Conservation (phyloP, 257 asterid species). For the Lithospermum erythrorhizon region DNA sequence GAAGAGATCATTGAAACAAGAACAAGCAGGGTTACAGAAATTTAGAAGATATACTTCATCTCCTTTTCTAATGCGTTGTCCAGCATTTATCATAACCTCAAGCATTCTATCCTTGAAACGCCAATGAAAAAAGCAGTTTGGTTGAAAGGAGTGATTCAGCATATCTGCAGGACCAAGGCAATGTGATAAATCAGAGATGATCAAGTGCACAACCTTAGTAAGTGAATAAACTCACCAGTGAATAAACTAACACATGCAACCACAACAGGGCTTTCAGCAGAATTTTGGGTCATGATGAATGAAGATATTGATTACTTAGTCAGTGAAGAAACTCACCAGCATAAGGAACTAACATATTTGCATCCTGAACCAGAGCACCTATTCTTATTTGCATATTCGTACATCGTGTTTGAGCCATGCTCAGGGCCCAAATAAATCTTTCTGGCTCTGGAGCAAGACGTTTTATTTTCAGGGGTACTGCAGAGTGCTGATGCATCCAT, state of each 20-base stretch:
- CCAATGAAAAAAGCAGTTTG: conserved; percentile 96
- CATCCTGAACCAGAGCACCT: conserved; percentile 80
- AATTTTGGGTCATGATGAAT: neutral
- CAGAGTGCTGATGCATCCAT: conserved; percentile 57
- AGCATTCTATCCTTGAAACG: conserved; percentile 99
- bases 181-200: neutral
- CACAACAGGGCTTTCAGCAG: too few species aligned
- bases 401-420: conserved; percentile 85
- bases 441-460: conserved; percentile 90
- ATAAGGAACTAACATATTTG: conserved; percentile 88
- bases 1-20: conserved; percentile 1
- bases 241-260: too few species aligned
- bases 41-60: conserved; percentile 48
- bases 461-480: conserved; percentile 77
- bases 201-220: too few species aligned
- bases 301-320: neutral
- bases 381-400: conserved; percentile 61
- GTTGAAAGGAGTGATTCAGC: conserved; percentile 92
- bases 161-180: conserved; percentile 48
- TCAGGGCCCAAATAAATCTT: conserved; percentile 90
- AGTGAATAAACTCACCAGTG: too few species aligned
- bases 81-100: conserved; percentile 98
- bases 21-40: conserved; percentile 9
- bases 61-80: conserved; percentile 70
- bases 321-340: conserved; percentile 63